Percentiles rank a stretch among this genome's conserved stretches.
These are phyloP conservation scores for Nicotiana undulata DNA, from an alignment of 257 asterid genomes.

Conservation along the genomic window DNA sequence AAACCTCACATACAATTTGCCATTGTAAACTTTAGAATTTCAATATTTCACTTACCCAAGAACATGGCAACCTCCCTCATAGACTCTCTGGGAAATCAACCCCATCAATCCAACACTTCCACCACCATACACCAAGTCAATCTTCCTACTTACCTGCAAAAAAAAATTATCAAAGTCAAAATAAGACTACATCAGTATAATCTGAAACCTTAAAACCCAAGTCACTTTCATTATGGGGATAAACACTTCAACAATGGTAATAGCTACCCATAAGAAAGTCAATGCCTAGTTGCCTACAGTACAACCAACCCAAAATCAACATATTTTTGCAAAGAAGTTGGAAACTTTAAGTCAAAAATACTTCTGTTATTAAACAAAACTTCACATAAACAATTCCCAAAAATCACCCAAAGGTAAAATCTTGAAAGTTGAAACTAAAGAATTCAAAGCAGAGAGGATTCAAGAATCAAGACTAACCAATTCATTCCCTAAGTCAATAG, in stretches of 20 bases:
- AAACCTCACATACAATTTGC: neutral
- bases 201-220: neutral
- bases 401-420: neutral
- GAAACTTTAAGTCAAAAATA: neutral
- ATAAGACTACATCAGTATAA: neutral
- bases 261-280: neutral
- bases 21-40: neutral
- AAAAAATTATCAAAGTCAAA: constrained; percentile 6
- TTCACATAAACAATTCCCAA: neutral
- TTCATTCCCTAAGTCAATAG: constrained; percentile 87
- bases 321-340: neutral
- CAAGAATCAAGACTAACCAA: constrained; percentile 46
- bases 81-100: constrained; percentile 69
- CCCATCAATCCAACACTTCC: constrained; percentile 99
- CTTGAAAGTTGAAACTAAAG: neutral
- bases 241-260: neutral
- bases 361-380: neutral
- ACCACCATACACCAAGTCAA: constrained; percentile 94
- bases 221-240: neutral
- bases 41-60: constrained; percentile 56
- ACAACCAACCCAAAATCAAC: neutral
- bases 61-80: constrained; percentile 93
- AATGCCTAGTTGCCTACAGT: neutral
- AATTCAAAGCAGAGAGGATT: neutral
- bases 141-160: constrained; percentile 76